Evolutionary conservation across 352 stramenopile species (phyloP).

Genomic region (Globisporangium splendens): DNA sequence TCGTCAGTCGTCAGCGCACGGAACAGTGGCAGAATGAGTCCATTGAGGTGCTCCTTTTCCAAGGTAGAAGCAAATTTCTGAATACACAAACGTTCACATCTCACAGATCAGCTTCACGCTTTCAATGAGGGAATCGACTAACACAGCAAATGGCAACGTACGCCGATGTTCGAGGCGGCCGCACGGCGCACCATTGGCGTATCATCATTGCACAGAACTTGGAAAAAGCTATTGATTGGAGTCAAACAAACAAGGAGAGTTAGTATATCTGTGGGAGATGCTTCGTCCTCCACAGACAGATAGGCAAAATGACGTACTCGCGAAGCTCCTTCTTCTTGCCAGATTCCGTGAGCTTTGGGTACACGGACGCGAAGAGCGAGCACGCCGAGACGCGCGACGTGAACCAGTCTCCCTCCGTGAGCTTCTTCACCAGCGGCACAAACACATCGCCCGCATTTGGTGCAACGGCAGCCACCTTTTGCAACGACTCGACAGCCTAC

Average conservation of each 20-base stretch:
- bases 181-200: constrained; percentile 86
- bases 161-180: constrained; percentile 72
- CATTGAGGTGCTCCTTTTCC: constrained; percentile 71
- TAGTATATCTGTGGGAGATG: background rate
- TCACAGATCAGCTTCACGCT: no score
- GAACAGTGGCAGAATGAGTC: constrained; percentile 81
- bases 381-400: constrained; percentile 86
- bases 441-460: constrained; percentile 62
- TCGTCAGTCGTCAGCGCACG: constrained; percentile 89
- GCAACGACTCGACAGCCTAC: constrained; percentile 64
- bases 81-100: background rate
- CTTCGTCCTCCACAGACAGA: background rate
- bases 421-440: constrained; percentile 72
- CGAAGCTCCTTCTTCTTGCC: constrained; percentile 77
- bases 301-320: constrained; percentile 42
- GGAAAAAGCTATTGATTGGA: constrained; percentile 52
- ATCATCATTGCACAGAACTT: constrained; percentile 80
- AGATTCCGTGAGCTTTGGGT: constrained; percentile 53
- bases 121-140: no score
- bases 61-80: constrained; percentile 70
- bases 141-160: constrained; percentile 18
- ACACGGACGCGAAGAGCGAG: constrained; percentile 74
- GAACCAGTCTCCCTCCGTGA: constrained; percentile 87
- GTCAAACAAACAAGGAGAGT: background rate
- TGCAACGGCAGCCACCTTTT: constrained; percentile 67